Evolutionary conservation across 2,329 filamentous ascomycete genomes (phyloP).

Genomic region (Lachnellula occidentalis): DNA sequence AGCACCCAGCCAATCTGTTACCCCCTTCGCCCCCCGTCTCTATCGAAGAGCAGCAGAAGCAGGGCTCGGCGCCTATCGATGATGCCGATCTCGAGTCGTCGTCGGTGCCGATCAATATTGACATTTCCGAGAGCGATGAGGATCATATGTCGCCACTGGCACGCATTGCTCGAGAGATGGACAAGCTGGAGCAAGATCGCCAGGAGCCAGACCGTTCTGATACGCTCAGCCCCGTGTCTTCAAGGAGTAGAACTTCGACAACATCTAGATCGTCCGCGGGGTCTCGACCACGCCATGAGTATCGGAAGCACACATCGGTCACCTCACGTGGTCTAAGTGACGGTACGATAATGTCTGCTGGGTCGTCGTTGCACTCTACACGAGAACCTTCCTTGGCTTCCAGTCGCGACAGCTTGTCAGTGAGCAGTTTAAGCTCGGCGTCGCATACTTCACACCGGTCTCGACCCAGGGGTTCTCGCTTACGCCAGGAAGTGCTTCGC

Average conservation of each 20-base stretch:
- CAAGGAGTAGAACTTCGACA: constrained; percentile 33
- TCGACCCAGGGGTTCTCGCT: constrained; percentile 53
- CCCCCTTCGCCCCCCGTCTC: constrained; percentile 81
- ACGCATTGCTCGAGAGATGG: constrained; percentile 67
- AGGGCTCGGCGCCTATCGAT: constrained; percentile 16
- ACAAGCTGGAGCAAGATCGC: constrained; percentile 32
- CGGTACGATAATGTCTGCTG: constrained; percentile 63
- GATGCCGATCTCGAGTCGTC: constrained; percentile 31
- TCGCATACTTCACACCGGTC: constrained; percentile 35
- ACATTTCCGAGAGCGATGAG: constrained; percentile 69
- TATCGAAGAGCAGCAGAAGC: constrained; percentile 61
- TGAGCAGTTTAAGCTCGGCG: constrained; percentile 43
- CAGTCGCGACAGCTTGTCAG: constrained; percentile 50
- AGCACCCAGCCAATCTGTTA: constrained; percentile 73
- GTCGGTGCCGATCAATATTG: constrained; percentile 50
- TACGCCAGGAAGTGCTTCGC: constrained; percentile 74
- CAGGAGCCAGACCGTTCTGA: constrained; percentile 26
- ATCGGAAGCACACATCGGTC: constrained; percentile 43
- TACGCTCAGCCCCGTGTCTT: constrained; percentile 31
- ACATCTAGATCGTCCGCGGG: constrained; percentile 49
- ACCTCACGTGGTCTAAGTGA: constrained; percentile 53
- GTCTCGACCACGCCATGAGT: constrained; percentile 40
- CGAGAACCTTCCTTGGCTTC: constrained; percentile 29
- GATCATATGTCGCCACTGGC: constrained; percentile 71
- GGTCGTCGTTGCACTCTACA: constrained; percentile 46